Conservation (phyloP, 495 filamentous ascomycete species). For the Cryomyces minteri region DNA sequence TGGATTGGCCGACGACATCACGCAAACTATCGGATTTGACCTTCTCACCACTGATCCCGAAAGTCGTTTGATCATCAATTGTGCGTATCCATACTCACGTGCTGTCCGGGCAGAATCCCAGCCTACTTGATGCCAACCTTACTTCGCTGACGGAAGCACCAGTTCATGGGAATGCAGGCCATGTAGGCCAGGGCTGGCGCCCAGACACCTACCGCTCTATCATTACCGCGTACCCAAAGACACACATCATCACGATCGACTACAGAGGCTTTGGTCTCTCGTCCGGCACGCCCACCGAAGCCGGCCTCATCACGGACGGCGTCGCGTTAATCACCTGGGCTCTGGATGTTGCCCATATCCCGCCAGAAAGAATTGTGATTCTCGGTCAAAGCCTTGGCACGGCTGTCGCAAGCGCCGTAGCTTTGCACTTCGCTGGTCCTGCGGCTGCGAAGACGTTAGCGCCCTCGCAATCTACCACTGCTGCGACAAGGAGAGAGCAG, state of each 20-base stretch:
- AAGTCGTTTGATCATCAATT: conserved; percentile 20
- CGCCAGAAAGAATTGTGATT: conserved; percentile 54
- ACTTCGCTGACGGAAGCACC: background rate
- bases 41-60: conserved; percentile 15
- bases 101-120: no score
- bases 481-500: no score
- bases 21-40: conserved; percentile 11
- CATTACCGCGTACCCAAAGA: conserved; percentile 24
- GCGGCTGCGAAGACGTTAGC: background rate
- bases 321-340: conserved; percentile 54
- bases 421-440: conserved; percentile 41
- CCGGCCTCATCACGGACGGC: conserved; percentile 67
- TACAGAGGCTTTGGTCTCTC: conserved; percentile 76
- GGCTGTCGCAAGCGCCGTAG: conserved; percentile 54
- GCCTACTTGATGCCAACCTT: background rate
- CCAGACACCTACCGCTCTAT: conserved; percentile 31
- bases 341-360: conserved; percentile 39
- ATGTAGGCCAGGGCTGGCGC: conserved; percentile 31
- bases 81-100: background rate
- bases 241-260: conserved; percentile 58
- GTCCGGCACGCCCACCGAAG: conserved; percentile 62
- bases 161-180: conserved; percentile 27
- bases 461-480: no score
- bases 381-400: conserved; percentile 86
- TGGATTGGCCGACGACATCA: conserved; percentile 12